phyloP scores from a whole-genome alignment of 208 protist species.

The Trypanosoma lewisi region DNA sequence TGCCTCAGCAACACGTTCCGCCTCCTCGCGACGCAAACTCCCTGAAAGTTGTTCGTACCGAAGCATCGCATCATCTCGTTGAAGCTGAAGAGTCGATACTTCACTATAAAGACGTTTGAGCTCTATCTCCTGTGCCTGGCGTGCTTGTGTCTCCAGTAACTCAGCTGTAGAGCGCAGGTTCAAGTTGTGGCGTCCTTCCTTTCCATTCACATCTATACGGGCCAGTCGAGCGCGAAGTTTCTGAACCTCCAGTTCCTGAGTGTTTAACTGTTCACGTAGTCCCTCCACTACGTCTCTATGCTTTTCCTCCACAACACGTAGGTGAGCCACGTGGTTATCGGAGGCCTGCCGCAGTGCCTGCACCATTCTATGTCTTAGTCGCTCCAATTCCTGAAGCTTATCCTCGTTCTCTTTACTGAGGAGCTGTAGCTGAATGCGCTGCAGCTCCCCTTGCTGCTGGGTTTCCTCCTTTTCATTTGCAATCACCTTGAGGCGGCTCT shows the following conservation, averaged over 20 bases:
- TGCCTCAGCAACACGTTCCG: conserved; percentile 25
- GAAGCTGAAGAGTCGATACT: conserved; percentile 49
- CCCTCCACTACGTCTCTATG: conserved; percentile 63
- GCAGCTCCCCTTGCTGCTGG: conserved; percentile 31
- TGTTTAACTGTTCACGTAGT: conserved; percentile 44
- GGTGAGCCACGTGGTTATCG: conserved; percentile 77
- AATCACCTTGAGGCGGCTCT: conserved; percentile 23
- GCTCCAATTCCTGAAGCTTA: conserved; percentile 73
- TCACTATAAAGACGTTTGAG: conserved; percentile 75
- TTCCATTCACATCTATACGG: conserved; percentile 35
- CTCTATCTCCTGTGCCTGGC: conserved; percentile 69
- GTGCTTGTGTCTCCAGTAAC: conserved; percentile 62
- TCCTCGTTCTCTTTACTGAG: conserved; percentile 59
- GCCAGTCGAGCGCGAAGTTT: conserved; percentile 75
- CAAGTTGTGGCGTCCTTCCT: conserved; percentile 12
- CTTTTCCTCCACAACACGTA: conserved; percentile 76
- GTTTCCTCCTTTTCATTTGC: conserved; percentile 30
- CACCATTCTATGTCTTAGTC: conserved; percentile 60
- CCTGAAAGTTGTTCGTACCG: conserved; percentile 65
- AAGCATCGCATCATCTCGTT: conserved; percentile 68
- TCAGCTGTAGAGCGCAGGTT: conserved; percentile 42
- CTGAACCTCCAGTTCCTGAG: conserved; percentile 66
- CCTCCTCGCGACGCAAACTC: conserved; percentile 45
- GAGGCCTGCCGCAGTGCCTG: conserved; percentile 60
- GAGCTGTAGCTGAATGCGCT: conserved; percentile 55